Evolutionary conservation across 2,329 filamentous ascomycete species (phyloP), one percentile per base, ranked within the genome.

Genomic region (Penicillium thymicola): DNA sequence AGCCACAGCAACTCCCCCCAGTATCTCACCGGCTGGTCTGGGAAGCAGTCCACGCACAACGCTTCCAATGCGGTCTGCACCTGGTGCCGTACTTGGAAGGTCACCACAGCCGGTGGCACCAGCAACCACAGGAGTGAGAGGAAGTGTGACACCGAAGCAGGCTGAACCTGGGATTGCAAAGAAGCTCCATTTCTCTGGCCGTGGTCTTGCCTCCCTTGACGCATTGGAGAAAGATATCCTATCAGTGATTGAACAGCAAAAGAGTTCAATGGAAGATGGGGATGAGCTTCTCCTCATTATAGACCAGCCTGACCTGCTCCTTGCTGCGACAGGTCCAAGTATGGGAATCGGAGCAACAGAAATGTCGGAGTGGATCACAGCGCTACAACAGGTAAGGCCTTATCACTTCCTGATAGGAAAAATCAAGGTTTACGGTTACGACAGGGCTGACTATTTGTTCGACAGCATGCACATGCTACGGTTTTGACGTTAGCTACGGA

Each of bases 401-500:
- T 18, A 48, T 34, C 18, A 47, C 16, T 43, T 25, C 34, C 23
- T 42, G 38, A 32, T 40, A 48, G 42, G 44, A 8, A 25, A 21
- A n/a, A 42, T 10, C 23, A 45, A 16, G 40, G 36, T 18, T 45
- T 41, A 51, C 23, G 27, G n/a, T 38, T 34, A 34, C 16, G 28
- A 9, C 51, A 54, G 42, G 54, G 53, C 45, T 36, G 49, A 51
- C 48, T 61, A 45, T 46, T 52, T 51, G 51, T 43, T 58, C 6
- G 5, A 51, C 40, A 89, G 85, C 76, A 80, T 62, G 83, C 86
- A 5, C 80, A 91, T 75, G 79, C 87, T 51, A 84, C 85, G 2
- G 73, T 94, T 18, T 65, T 94, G 41, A 84, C 87, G 0, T 70
- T 89, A 27, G 81, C 88, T n/a, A 88, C 90, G 25, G 91, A 94